phyloP scores from a whole-genome alignment of 768 basidiomycete genomes.

The Phylloporus sp. region DNA sequence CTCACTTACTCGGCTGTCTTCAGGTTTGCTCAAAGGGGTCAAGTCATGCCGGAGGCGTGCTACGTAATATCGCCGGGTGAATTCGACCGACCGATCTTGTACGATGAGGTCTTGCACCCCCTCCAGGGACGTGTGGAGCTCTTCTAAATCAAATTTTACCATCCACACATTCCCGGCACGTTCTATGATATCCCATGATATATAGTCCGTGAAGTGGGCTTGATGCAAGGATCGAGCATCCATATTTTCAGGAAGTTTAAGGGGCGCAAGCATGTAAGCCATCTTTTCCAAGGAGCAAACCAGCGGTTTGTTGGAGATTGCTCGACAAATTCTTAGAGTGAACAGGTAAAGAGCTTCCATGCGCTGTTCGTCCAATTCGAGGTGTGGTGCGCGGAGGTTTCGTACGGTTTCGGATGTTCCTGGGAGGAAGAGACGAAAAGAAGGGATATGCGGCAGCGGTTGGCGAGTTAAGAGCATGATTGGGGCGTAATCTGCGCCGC shows the following conservation, averaged over 20 bases:
- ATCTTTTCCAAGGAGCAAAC: slow-evolving; percentile 49
- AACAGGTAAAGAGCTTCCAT: slow-evolving; percentile 51
- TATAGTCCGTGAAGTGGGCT: slow-evolving; percentile 36
- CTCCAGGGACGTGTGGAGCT: slow-evolving; percentile 20
- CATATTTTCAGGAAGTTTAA: slow-evolving; percentile 33
- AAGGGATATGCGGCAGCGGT: slow-evolving; percentile 54
- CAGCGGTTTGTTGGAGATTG: slow-evolving; percentile 64
- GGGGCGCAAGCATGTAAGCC: slow-evolving; percentile 65
- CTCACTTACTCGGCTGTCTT: slow-evolving; percentile 55
- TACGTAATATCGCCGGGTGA: slow-evolving; percentile 64
- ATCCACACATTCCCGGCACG: slow-evolving; percentile 50
- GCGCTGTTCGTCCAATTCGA: slow-evolving; percentile 44
- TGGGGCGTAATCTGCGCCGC: slow-evolving; percentile 42
- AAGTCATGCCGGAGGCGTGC: slow-evolving; percentile 57
- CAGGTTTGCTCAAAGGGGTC: slow-evolving; percentile 66
- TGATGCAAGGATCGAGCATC: slow-evolving; percentile 23
- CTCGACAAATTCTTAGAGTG: slow-evolving; percentile 58
- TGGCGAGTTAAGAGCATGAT: slow-evolving; percentile 62
- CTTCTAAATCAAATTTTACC: slow-evolving; percentile 41
- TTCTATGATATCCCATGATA: slow-evolving; percentile 62
- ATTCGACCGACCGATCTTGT: slow-evolving; percentile 74
- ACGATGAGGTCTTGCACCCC: slow-evolving; percentile 61
- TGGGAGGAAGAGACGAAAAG: slow-evolving; percentile 57
- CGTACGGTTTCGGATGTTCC: slow-evolving; percentile 41
- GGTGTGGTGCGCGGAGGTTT: slow-evolving; percentile 43